Evolutionary conservation across 1,139 yeast genomes (phyloP).

Genomic region (Saccharomyces hybrid): DNA sequence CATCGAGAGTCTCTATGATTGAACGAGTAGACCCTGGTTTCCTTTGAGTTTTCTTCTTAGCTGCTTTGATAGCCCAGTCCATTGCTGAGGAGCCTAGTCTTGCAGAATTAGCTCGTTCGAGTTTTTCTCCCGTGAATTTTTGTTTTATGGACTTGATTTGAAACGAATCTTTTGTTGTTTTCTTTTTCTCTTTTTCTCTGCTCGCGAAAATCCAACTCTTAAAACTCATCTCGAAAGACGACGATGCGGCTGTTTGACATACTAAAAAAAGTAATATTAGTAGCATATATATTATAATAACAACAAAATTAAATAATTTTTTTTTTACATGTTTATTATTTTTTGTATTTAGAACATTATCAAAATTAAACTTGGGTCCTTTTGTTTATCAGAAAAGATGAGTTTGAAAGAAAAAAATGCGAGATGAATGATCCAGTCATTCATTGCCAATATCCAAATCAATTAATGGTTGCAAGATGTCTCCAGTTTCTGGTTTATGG

Average conservation of each 20-base stretch:
- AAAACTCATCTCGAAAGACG: no score
- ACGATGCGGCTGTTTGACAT: neutral
- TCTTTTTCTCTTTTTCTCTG: neutral
- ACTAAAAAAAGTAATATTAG: neutral
- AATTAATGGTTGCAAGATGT: constrained; percentile 4
- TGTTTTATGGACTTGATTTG: neutral
- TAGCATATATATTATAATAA: neutral
- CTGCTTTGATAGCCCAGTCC: constrained; percentile 30
- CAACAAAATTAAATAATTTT: neutral
- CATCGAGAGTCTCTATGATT: constrained; percentile 26
- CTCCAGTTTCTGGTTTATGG: constrained; percentile 18
- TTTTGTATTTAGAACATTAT: neutral
- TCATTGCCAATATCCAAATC: neutral
- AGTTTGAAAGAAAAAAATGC: neutral
- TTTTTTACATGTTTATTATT: neutral
- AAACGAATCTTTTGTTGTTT: neutral
- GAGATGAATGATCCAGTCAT: neutral
- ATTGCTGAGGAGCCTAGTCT: constrained; percentile 6
- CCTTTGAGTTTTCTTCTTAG: constrained; percentile 22
- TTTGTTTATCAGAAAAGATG: neutral
- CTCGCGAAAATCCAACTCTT: neutral
- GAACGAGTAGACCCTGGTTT: constrained; percentile 28
- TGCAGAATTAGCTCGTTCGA: no score
- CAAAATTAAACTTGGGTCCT: neutral
- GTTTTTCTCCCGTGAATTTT: neutral